These are phyloP conservation scores for Botrytis paeoniae DNA, from an alignment of 2,329 filamentous ascomycete genomes.

Conservation along the genomic window DNA sequence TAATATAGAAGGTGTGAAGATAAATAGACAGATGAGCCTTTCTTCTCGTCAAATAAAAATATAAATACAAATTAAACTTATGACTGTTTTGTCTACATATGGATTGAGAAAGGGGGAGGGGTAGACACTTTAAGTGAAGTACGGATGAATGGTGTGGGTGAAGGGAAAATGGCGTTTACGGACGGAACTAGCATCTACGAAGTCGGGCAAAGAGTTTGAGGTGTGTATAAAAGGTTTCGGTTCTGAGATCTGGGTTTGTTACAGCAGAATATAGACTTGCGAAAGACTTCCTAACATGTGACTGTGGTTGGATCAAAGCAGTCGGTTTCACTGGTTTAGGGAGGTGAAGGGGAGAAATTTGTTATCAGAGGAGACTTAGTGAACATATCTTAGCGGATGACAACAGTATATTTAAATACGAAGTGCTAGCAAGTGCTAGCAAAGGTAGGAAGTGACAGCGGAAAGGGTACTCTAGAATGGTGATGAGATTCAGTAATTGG, in stretches of 20 bases:
- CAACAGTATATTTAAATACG: rapidly evolving
- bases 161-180: rapidly evolving
- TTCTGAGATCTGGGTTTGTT: neutral
- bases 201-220: neutral
- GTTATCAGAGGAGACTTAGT: neutral
- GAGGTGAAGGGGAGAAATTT: rapidly evolving
- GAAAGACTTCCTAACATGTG: too few species aligned
- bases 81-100: neutral
- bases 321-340: too few species aligned
- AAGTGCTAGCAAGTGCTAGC: too few species aligned
- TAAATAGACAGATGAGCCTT: constrained; percentile 1
- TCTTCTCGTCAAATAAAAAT: neutral
- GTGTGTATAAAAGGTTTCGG: neutral
- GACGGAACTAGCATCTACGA: neutral
- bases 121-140: neutral
- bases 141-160: neutral
- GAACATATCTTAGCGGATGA: too few species aligned
- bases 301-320: too few species aligned
- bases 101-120: neutral
- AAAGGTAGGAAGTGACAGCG: too few species aligned
- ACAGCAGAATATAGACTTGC: too few species aligned
- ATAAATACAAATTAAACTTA: neutral
- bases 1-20: neutral
- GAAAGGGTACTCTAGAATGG: too few species aligned
- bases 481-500: rapidly evolving